A percentile compares a stretch with the other conserved stretches of the same genome.
Evolutionary conservation across 2,329 filamentous ascomycete species (phyloP).

Genomic region (Aspergillus amoenus): DNA sequence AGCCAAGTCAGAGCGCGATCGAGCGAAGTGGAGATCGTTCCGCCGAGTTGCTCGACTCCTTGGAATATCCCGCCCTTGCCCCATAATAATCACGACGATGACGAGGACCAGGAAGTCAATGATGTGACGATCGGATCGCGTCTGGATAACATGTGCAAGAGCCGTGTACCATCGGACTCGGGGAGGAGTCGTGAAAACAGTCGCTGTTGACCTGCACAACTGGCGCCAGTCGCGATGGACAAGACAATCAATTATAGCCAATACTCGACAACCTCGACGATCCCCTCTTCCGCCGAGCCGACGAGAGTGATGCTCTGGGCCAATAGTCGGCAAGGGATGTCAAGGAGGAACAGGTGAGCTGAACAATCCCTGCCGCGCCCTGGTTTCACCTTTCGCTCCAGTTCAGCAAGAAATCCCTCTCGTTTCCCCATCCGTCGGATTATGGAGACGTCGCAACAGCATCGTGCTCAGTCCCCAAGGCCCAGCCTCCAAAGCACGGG

Average conservation of each 20-base stretch:
- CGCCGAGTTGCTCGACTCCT: constrained; percentile 3
- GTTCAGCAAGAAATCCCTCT: constrained; percentile 1
- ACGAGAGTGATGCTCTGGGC: constrained; percentile 1
- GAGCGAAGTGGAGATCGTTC: constrained; percentile 7
- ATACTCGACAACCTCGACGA: neutral
- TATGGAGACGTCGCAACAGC: neutral
- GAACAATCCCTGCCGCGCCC: constrained; percentile 12
- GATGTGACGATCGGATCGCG: neutral
- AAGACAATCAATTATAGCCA: constrained; percentile 4
- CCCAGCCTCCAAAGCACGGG: neutral
- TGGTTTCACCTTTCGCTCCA: constrained; percentile 9
- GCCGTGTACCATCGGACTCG: neutral
- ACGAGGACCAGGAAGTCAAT: neutral
- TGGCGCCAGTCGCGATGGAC: neutral
- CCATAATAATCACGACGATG: constrained; percentile 2
- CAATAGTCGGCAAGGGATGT: constrained; percentile 15
- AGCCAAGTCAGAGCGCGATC: constrained; percentile 9
- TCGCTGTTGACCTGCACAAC: neutral
- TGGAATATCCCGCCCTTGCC: constrained; percentile 7
- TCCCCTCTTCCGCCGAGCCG: constrained; percentile 7
- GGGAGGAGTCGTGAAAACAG: neutral
- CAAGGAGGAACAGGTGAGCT: constrained; percentile 10
- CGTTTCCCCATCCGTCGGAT: neutral
- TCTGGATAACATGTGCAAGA: neutral
- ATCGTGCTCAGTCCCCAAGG: constrained; percentile 4